Conservation (phyloP, 805 yeast species). For the Pichia ethanolica region DNA sequence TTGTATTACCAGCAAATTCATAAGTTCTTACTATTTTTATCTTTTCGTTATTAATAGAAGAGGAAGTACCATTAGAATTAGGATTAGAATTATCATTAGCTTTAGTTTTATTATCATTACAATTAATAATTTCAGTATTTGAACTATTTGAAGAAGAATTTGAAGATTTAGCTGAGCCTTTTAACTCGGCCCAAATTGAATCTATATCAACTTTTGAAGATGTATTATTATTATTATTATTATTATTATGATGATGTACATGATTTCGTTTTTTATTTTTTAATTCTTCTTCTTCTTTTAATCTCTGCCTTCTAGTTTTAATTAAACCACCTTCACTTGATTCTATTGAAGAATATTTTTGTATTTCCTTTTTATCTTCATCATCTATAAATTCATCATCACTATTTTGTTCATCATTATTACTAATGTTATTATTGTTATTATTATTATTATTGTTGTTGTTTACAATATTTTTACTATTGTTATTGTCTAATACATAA, state of each 20-base stretch:
- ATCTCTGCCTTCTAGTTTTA: slow-evolving; percentile 14
- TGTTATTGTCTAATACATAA: slow-evolving; percentile 33
- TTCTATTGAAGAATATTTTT: slow-evolving; percentile 47
- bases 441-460: slow-evolving; percentile 19
- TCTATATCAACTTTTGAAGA: slow-evolving; percentile 33
- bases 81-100: background rate
- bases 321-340: slow-evolving; percentile 25
- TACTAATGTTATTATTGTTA: slow-evolving; percentile 30
- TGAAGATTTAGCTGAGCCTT: slow-evolving; percentile 18
- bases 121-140: no score
- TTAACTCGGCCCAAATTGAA: slow-evolving; percentile 49
- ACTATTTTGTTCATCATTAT: slow-evolving; percentile 28
- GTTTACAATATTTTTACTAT: background rate
- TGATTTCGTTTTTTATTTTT: slow-evolving; percentile 13
- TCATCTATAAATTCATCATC: slow-evolving; percentile 17
- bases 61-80: background rate
- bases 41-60: slow-evolving; percentile 29
- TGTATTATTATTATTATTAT: slow-evolving; percentile 18
- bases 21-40: slow-evolving; percentile 71
- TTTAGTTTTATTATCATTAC: no score
- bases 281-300: slow-evolving; percentile 1
- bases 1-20: slow-evolving; percentile 82
- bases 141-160: background rate
- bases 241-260: background rate
- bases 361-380: slow-evolving; percentile 17